Base-by-base conservation (phyloP, 192 early-diverging fungal species). In the Gamsiella multidivaricata region DNA sequence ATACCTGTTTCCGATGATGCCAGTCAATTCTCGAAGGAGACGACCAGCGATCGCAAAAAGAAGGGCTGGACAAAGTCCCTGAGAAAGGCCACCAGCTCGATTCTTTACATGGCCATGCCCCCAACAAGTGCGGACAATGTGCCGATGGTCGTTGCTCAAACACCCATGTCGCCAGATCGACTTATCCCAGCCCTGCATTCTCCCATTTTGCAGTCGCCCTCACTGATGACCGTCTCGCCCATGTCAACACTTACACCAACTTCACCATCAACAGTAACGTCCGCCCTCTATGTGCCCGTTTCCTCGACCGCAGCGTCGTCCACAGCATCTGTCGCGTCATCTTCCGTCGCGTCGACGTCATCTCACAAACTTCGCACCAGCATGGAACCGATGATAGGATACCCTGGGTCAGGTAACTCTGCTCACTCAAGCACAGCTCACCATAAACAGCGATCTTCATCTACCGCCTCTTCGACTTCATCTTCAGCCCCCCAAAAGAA, bases 31-130 rank as follows among this genome's bases (percentile, higher is more conserved):
- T 71, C 69, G 12, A 71, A 71, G 49, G 69, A 71, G 14, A 47
- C 65, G 10, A 39, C 42, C 26, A 39, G 51, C 3, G 41, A 45
- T 26, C 43, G 57, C 1, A 78, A 78, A 37, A 62, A 69, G 60
- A 78, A 64, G 54, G 59, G 65, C n/a, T 78, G 74, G 74, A 61
- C 74, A 63, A 68, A 51, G 12, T 66, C 74, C 1, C 47, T 78
- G 15, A 78, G 69, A 41, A 78, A 69, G 54, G 74, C 74, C n/a
- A 78, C 74, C 54, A 78, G 32, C 41, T 78, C 74, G 3, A 78
- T 78, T 54, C 25, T 78, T 54, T 78, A 69, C 45, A 78, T 78
- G 74, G 74, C 74, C 23, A 78, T 78, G 65, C 74, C 74, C 3
- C 74, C 74, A 15, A 69, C 65, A 23, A 78, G 60, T 28, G 51